These are phyloP conservation scores for Talaromyces liani DNA, from an alignment of 495 filamentous ascomycete genomes.

Conservation along the genomic window DNA sequence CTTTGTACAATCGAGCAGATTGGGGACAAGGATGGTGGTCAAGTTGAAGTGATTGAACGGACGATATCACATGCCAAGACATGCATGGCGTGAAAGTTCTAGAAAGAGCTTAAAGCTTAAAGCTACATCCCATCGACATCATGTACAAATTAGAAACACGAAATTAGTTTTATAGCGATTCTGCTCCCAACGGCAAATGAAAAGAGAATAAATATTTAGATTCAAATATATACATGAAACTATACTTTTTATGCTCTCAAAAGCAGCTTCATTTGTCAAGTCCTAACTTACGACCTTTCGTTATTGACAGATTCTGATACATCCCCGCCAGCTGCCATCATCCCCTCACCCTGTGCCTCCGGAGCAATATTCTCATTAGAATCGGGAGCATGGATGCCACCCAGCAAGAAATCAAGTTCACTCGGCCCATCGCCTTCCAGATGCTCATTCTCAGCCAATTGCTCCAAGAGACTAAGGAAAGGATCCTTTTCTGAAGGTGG, in stretches of 20 bases:
- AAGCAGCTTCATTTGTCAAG: background rate
- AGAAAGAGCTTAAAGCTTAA: slow-evolving; percentile 7
- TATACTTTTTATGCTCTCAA: background rate
- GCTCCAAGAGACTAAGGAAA: slow-evolving; percentile 70
- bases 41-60: background rate
- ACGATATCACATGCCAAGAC: slow-evolving; percentile 1
- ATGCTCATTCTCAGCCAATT: slow-evolving; percentile 65
- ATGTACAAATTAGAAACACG: background rate
- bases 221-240: background rate
- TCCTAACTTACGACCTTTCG: background rate
- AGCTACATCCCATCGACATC: background rate
- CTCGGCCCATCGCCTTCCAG: slow-evolving; percentile 48
- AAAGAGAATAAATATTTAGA: background rate
- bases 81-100: slow-evolving; percentile 2
- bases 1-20: background rate
- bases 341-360: background rate
- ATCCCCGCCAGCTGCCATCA: background rate
- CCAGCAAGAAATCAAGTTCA: slow-evolving; percentile 66
- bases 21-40: no score
- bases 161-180: background rate
- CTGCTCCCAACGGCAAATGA: background rate
- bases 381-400: slow-evolving; percentile 16
- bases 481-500: slow-evolving; percentile 61
- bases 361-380: background rate
- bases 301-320: background rate